Evolutionary conservation across 2,329 filamentous ascomycete genomes (phyloP), one percentile per base, ranked within the genome.

Genomic region (Ceratocystis destructans): DNA sequence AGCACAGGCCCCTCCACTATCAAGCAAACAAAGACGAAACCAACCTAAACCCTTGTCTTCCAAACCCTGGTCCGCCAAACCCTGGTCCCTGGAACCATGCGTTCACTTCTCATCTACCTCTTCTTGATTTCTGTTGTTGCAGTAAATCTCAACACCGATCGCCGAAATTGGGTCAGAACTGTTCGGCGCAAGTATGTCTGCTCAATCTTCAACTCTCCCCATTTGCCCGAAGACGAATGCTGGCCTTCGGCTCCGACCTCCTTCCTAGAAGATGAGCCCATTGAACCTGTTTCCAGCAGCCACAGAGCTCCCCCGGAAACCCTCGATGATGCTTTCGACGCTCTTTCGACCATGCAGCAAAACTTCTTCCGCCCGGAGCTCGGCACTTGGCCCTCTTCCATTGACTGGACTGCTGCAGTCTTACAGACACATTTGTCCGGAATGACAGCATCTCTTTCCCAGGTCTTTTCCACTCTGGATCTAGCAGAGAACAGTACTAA

Each of bases 331-430:
- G 78, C 86, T 22, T 77, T 88, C 61, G 75, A 81, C 62, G 87
- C 89, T 5, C 79, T 96, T 69, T 80, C 84, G 61, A 84, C 87
- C 5, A 84, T 96, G 80, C 91, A 96, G 74, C 79, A 83, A 64
- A 78, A 81, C 31, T 96, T 90, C 76, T 96, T 94, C 73, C 81
- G 85, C 61, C 76, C 87, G 3, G 88, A 88, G 80, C 78, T 87
- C 45, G 91, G 89, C 10, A 90, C 85, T 31, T 97, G 92, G 90
- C 90, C 91, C 0, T 80, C 81, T 0, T 83, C 89, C 41, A 96
- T 96, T 71, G 93, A 96, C 77, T 97, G 93, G 93, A 97, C 93
- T 0, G 87, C 86, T 20, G 92, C 93, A 3, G 90, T 96, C 7
- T 79, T 90, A 71, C 86, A 86, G 55, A 96, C 92, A 0, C 85